Evolutionary conservation across 1,284 basidiomycete species (phyloP), one percentile per base, ranked within the genome.

Genomic region (Heterobasidion irregulare): DNA sequence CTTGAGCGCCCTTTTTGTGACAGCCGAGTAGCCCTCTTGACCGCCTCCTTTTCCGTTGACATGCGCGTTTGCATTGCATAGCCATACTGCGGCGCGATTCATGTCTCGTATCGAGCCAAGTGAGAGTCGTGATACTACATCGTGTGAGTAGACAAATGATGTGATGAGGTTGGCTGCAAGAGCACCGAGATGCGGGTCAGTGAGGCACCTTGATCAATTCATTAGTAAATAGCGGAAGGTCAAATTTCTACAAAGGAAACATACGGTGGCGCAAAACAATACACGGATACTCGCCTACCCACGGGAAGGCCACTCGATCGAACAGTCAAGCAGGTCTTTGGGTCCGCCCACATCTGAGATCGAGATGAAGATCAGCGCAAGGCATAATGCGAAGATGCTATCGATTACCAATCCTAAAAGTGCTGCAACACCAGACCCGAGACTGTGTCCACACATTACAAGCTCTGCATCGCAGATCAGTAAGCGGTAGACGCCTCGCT

Each of bases 341-440:
- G 86, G 65, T 91, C 86, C 1, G 89, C 88, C 91, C 91, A 93
- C 79, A 89, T 87, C 88, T 89, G 41, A 38, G 19, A 50, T 45
- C 41, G 47, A 53, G 26, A 46, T 48, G 32, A 16, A 34, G 43
- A 16, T 47, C 44, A 47, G 16, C 15, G 16, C n/a, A 8, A 8
- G 47, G 3, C 12, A 2, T 13, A 18, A 33, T 8, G 13, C 9
- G 43, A 7, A 19, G 32, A 34, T 9, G 38, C 33, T 1, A 71
- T 26, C 26, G 26, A 79, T 64, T 61, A 86, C 85, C 68, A 93
- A 69, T 41, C 83, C 88, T n/a, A 92, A 72, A 10, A 92, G 71
- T 1, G 83, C 77, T 9, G 87, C 88, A 0, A 94, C 89, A 0
- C 91, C 93, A 6, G 92, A 92, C 8, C 94, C 93, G 2, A 96